phyloP scores from a whole-genome alignment of 176 grass and related monocot species.

The Raddia distichophylla region DNA sequence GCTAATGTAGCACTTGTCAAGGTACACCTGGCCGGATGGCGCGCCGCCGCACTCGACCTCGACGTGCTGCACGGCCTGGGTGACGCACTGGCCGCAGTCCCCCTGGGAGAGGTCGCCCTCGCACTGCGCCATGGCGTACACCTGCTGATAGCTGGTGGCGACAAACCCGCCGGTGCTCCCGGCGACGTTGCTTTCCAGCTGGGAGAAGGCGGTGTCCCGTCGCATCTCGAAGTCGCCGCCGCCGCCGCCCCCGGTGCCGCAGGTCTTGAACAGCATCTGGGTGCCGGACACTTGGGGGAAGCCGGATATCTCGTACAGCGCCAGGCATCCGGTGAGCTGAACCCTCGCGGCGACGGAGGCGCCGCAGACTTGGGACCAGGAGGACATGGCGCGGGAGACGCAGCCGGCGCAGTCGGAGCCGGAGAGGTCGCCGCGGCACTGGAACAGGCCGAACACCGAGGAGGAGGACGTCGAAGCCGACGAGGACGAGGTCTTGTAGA shows the following conservation, averaged over 20 bases:
- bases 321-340: slow-evolving; percentile 87
- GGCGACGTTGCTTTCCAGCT: slow-evolving; percentile 62
- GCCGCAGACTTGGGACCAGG: slow-evolving; percentile 74
- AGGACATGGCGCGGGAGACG: slow-evolving; percentile 61
- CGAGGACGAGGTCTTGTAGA: slow-evolving; percentile 77
- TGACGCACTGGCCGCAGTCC: slow-evolving; percentile 80
- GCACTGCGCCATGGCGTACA: slow-evolving; percentile 96
- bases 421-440: slow-evolving; percentile 87
- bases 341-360: slow-evolving; percentile 71
- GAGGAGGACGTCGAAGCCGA: slow-evolving; percentile 22
- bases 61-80: slow-evolving; percentile 87
- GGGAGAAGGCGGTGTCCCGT: slow-evolving; percentile 74
- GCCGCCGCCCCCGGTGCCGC: slow-evolving; percentile 60
- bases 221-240: slow-evolving; percentile 69
- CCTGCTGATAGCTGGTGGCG: slow-evolving; percentile 74
- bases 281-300: slow-evolving; percentile 93
- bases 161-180: slow-evolving; percentile 60
- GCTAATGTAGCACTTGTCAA: slow-evolving; percentile 99
- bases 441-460: slow-evolving; percentile 86
- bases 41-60: slow-evolving; percentile 95
- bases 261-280: slow-evolving; percentile 94
- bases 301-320: slow-evolving; percentile 76
- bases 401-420: slow-evolving; percentile 77
- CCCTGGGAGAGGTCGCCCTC: slow-evolving; percentile 83
- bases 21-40: slow-evolving; percentile 85